Conservation (phyloP, 306 rosid species). For the Fragaria iinumae region DNA sequence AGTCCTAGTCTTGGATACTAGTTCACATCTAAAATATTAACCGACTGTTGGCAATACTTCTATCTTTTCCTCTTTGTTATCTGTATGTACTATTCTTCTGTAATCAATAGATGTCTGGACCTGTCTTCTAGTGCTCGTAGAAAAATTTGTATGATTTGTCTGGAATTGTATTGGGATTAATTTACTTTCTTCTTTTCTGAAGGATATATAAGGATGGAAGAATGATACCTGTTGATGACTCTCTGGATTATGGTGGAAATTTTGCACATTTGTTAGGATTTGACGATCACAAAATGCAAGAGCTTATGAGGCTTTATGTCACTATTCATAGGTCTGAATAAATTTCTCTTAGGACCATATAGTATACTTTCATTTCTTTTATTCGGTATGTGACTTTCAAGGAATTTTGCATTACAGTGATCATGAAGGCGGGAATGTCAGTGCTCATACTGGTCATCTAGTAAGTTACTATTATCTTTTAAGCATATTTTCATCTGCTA, state of each 20-base stretch:
- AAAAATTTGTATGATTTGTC: slow-evolving; percentile 12
- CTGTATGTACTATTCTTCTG: neutral
- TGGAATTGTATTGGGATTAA: slow-evolving; percentile 30
- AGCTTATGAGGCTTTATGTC: slow-evolving; percentile 94
- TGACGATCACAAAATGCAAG: slow-evolving; percentile 80
- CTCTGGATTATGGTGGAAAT: slow-evolving; percentile 96
- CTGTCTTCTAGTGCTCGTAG: neutral
- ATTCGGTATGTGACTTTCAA: slow-evolving; percentile 12
- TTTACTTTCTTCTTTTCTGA: slow-evolving; percentile 24
- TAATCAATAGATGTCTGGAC: neutral
- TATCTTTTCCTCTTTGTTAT: neutral
- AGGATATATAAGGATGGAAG: slow-evolving; percentile 89
- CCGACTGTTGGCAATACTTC: neutral
- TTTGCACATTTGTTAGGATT: slow-evolving; percentile 91
- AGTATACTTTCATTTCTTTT: slow-evolving; percentile 13
- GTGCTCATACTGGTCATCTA: slow-evolving; percentile 93
- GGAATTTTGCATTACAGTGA: slow-evolving; percentile 62
- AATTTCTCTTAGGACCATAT: neutral
- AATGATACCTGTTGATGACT: slow-evolving; percentile 61
- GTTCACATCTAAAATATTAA: neutral
- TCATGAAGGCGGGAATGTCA: slow-evolving; percentile 99
- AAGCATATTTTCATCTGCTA: slow-evolving; percentile 9
- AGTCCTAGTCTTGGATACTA: neutral
- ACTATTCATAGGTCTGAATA: slow-evolving; percentile 86
- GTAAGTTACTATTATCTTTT: slow-evolving; percentile 46